Conservation (phyloP, 768 basidiomycete genomes). For the Trametopsis cervina region DNA sequence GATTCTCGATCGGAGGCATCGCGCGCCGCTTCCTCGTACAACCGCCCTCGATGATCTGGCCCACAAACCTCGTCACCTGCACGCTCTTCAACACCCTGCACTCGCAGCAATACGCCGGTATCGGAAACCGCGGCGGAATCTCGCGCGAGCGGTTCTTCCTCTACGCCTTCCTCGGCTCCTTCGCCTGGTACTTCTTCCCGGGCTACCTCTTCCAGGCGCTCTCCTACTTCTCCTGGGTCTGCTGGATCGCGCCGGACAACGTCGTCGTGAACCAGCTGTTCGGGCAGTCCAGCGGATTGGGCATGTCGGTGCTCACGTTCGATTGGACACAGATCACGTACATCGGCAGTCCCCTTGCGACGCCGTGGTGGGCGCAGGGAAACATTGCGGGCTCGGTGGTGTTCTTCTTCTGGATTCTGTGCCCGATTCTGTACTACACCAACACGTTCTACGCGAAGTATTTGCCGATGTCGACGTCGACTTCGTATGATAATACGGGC, state of each 20-base stretch:
- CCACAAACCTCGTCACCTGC: conserved; percentile 33
- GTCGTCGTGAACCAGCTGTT: conserved; percentile 77
- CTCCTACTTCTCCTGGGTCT: conserved; percentile 37
- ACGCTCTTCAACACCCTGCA: conserved; percentile 41
- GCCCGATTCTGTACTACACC: conserved; percentile 30
- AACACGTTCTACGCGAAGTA: conserved; percentile 27
- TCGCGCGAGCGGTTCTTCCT: conserved; percentile 48
- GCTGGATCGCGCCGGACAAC: conserved; percentile 69
- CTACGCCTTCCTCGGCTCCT: conserved; percentile 32
- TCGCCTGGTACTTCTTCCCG: conserved; percentile 53
- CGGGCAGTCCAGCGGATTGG: conserved; percentile 66
- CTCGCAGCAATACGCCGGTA: conserved; percentile 33
- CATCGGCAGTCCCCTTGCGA: conserved; percentile 58
- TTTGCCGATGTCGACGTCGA: conserved; percentile 42
- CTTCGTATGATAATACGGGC: conserved; percentile 35
- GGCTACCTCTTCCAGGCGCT: conserved; percentile 63
- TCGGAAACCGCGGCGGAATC: conserved; percentile 38
- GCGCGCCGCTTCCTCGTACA: conserved; percentile 38
- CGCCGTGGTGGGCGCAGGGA: conserved; percentile 65
- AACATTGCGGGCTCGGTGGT: conserved; percentile 46
- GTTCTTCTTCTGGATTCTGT: conserved; percentile 35
- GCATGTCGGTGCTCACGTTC: conserved; percentile 65
- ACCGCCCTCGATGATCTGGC: conserved; percentile 43
- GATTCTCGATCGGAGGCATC: conserved; percentile 37
- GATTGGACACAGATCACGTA: conserved; percentile 75